Conservation (phyloP, 2,329 filamentous ascomycete genomes). For the Emergomyces africanus region DNA sequence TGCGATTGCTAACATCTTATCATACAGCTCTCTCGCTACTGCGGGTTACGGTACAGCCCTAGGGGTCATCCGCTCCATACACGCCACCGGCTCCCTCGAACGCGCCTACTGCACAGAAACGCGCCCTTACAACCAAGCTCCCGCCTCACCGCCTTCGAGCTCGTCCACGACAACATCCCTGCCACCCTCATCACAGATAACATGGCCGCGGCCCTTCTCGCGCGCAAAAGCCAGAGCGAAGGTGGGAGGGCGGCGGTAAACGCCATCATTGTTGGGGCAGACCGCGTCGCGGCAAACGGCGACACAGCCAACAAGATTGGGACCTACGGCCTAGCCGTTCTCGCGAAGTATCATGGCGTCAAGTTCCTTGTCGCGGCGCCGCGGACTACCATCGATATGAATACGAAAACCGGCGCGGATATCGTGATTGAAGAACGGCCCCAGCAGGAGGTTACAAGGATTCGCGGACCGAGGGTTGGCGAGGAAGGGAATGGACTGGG, state of each 20-base stretch:
- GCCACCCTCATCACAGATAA: constrained; percentile 89
- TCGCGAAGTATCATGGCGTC: constrained; percentile 74
- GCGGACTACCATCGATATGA: constrained; percentile 82
- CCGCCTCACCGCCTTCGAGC: constrained; percentile 84
- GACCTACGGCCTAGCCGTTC: constrained; percentile 84
- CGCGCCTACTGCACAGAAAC: constrained; percentile 97
- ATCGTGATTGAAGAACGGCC: constrained; percentile 89
- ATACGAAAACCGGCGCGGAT: constrained; percentile 60
- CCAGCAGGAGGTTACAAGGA: constrained; percentile 66
- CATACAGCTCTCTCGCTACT: constrained; percentile 66
- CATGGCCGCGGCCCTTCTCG: constrained; percentile 83
- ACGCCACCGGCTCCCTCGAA: constrained; percentile 50
- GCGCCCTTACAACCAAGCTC: constrained; percentile 94
- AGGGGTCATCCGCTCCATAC: constrained; percentile 79
- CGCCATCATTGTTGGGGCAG: constrained; percentile 86
- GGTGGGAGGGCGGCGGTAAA: constrained; percentile 37
- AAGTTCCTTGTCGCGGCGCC: constrained; percentile 94
- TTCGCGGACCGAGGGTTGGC: constrained; percentile 64
- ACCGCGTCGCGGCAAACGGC: constrained; percentile 89
- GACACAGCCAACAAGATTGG: constrained; percentile 99
- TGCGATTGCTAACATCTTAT: neutral
- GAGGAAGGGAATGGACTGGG: constrained; percentile 42
- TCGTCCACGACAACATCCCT: constrained; percentile 87
- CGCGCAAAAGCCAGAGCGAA: constrained; percentile 39
- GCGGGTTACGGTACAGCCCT: constrained; percentile 96